phyloP scores from a whole-genome alignment of 371 early-diverging fungal genomes.

The Lichtheimia ramosa region DNA sequence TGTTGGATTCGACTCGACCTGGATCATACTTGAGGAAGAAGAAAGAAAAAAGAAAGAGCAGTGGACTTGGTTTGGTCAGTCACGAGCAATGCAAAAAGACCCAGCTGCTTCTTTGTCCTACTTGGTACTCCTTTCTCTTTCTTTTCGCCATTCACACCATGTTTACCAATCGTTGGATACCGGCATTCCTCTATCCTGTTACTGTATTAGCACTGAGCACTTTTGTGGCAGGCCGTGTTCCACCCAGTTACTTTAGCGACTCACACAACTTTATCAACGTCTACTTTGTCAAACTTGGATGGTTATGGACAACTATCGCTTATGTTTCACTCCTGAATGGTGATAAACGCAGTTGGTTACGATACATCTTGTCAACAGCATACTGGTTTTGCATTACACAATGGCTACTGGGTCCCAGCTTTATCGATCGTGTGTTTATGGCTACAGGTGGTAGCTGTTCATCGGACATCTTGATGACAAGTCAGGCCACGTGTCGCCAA shows the following conservation, averaged over 20 bases:
- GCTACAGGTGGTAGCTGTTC: constrained; percentile 69
- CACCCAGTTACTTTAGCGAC: constrained; percentile 57
- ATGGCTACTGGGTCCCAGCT: constrained; percentile 80
- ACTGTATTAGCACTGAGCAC: constrained; percentile 24
- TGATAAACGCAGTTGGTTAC: constrained; percentile 10
- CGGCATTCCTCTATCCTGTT: not conserved
- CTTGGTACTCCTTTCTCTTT: not conserved
- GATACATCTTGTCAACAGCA: constrained; percentile 68
- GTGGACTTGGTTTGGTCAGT: too few species aligned
- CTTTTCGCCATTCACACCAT: too few species aligned
- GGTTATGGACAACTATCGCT: constrained; percentile 76
- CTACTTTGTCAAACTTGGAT: constrained; percentile 80
- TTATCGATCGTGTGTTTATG: constrained; percentile 78
- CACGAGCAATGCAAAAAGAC: not conserved
- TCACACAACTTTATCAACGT: constrained; percentile 77
- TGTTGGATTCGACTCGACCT: constrained; percentile 6
- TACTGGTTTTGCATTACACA: constrained; percentile 86
- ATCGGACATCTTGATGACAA: not conserved
- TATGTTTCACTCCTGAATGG: constrained; percentile 15
- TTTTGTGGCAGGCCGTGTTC: constrained; percentile 5
- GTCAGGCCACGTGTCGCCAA: constrained; percentile 51
- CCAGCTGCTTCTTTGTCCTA: not conserved
- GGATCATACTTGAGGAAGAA: constrained; percentile 11
- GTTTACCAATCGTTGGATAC: not conserved
- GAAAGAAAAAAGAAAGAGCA: not conserved